phyloP scores from a whole-genome alignment of 2,329 filamentous ascomycete genomes.

The Ampelomyces quisqualis region DNA sequence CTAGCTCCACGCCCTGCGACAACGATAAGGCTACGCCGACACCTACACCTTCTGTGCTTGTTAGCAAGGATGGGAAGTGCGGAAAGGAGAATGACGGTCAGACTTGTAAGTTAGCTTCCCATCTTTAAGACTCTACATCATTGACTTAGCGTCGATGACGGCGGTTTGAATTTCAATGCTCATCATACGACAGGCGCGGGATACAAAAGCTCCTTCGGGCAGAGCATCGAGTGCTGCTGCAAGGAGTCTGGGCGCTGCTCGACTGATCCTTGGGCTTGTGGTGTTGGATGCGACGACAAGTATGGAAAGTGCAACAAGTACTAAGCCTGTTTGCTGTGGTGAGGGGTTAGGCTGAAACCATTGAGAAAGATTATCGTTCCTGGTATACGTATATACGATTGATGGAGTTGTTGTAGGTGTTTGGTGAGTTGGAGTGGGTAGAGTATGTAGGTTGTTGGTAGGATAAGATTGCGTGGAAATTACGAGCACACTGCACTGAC shows the following conservation, averaged over 20 bases:
- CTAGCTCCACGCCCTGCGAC: conserved; percentile 18
- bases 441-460: too few relatives aligned
- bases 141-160: too few relatives aligned
- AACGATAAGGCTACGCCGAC: conserved; percentile 16
- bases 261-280: conserved; percentile 24
- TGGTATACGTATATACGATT: too few relatives aligned
- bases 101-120: conserved; percentile 22
- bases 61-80: conserved; percentile 30
- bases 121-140: not conserved
- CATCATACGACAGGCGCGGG: too few relatives aligned
- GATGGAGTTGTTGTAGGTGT: not conserved
- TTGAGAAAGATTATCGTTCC: not conserved
- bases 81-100: conserved; percentile 21
- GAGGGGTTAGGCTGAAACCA: conserved; percentile 4
- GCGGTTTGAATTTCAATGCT: too few relatives aligned
- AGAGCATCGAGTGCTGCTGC: conserved; percentile 30
- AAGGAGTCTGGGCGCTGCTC: conserved; percentile 23
- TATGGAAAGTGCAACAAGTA: conserved; percentile 32
- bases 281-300: conserved; percentile 30
- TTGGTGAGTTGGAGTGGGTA: too few relatives aligned
- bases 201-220: conserved; percentile 22
- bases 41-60: conserved; percentile 9
- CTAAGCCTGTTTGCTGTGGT: too few relatives aligned
- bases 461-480: too few relatives aligned
- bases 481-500: too few relatives aligned